phyloP scores from a whole-genome alignment of 345 rosid genomes.

The Mallotus nudiflorus region DNA sequence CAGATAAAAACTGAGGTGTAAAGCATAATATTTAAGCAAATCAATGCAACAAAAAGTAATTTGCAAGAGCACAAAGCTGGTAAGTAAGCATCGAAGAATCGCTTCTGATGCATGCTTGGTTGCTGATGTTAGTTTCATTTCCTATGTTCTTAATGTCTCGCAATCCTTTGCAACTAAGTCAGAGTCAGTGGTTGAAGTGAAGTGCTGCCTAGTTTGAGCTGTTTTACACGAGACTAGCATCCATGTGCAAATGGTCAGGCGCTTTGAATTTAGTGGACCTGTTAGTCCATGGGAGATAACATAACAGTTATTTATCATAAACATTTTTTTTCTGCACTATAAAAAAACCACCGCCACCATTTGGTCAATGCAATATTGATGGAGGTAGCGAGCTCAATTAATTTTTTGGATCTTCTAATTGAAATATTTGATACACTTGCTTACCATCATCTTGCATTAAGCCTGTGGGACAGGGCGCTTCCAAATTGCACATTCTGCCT shows the following conservation, averaged over 20 bases:
- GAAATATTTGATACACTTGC: too few species aligned
- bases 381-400: background rate
- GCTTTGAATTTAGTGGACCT: background rate
- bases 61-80: background rate
- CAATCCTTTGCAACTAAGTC: background rate
- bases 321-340: background rate
- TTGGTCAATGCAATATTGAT: conserved; percentile 2
- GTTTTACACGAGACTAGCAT: background rate
- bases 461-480: too few species aligned
- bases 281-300: too few species aligned
- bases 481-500: too few species aligned
- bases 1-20: background rate
- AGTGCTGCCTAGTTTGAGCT: background rate
- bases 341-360: background rate
- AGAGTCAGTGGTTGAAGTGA: too few species aligned
- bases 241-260: background rate
- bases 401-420: background rate
- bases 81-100: too few species aligned
- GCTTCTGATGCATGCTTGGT: too few species aligned
- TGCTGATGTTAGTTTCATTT: too few species aligned
- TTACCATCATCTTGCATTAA: too few species aligned
- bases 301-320: background rate
- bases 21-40: background rate
- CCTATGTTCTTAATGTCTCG: background rate
- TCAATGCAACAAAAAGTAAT: background rate